Base-by-base conservation (phyloP, 345 rosid genomes). In the Excoecaria cochinchinensis region DNA sequence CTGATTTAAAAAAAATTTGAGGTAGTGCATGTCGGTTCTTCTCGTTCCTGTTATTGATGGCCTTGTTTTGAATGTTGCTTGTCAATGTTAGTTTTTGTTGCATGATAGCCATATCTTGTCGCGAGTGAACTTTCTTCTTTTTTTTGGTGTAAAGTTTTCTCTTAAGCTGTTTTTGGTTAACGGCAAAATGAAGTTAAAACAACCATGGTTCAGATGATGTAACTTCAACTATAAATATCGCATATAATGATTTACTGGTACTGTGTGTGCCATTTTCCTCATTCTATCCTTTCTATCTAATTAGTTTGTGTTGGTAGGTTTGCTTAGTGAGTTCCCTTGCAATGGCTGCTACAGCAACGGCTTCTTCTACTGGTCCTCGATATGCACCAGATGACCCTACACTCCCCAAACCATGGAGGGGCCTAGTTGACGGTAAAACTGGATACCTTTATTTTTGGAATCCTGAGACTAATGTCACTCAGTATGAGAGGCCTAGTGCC, bases 331-430 rank as follows among this genome's bases (percentile, higher is more conserved):
- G 24, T 69, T 69, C 46, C 4, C 46, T 51, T 50, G 25, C 12
- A 25, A 77, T 77, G 80, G 72, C 99, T 78, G 92, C 93, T 57
- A 84, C 94, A 42, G 92, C 89, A 0, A 77, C 90, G 42, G 86
- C 88, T n/a, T 57, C 88, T n/a, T 57, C 90, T 9, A 69, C 83
- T 71, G 85, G 87, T 40, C 89, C 91, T 6, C 87, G 98, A 24
- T 95, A 89, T 73, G 98, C 99, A 42, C 97, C 97, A 0, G 93
- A 90, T 52, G 99, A 95, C 48, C 97, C 95, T 4, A 85, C 98
- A 9, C 97, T 95, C 24, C 99, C 99, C 19, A 90, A 91, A 76
- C 99, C 99, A 9, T 95, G 99, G 99, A 93, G 81, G 80, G 98
- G 99, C 3, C 87, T 95, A 24, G 97, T 95, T 63, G 98, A 95